A percentile compares a stretch with the other conserved stretches of the same genome.
Conservation (phyloP, 371 early-diverging fungal species). For the Apophysomyces elegans region DNA sequence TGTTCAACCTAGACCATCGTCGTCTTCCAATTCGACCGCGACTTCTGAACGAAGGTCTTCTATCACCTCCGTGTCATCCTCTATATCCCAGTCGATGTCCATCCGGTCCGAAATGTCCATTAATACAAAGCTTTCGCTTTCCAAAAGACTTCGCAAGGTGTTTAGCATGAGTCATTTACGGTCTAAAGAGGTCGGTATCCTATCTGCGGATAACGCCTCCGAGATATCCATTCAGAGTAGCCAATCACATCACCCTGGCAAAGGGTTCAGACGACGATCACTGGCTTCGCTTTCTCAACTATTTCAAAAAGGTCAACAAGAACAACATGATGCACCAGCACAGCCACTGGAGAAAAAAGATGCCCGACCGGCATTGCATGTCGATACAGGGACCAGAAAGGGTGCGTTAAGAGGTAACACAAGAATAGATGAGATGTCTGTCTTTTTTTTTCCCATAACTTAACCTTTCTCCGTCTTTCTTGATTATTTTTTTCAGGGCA, state of each 20-base stretch:
- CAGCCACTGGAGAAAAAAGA: slow-evolving; percentile 24
- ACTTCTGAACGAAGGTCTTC: slow-evolving; percentile 36
- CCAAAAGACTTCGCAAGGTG: slow-evolving; percentile 53
- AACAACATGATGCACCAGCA: background rate
- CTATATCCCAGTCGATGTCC: slow-evolving; percentile 23
- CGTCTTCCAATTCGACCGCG: slow-evolving; percentile 16
- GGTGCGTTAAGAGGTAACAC: slow-evolving; percentile 38
- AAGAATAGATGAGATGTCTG: background rate
- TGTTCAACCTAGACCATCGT: slow-evolving; percentile 18
- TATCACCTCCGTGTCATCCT: slow-evolving; percentile 40
- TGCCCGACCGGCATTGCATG: slow-evolving; percentile 31
- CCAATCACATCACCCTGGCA: slow-evolving; percentile 19
- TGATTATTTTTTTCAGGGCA: background rate
- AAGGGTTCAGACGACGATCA: slow-evolving; percentile 42
- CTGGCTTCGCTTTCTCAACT: slow-evolving; percentile 44
- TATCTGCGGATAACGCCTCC: slow-evolving; percentile 7
- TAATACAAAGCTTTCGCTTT: slow-evolving; percentile 44
- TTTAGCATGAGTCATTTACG: slow-evolving; percentile 52
- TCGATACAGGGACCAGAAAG: slow-evolving; percentile 34
- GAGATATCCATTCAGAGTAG: slow-evolving; percentile 15
- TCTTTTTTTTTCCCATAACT: background rate
- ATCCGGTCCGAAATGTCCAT: slow-evolving; percentile 33
- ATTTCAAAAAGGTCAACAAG: slow-evolving; percentile 30
- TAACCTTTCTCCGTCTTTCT: slow-evolving; percentile 1
- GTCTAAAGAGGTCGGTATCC: slow-evolving; percentile 19